Base-by-base conservation (phyloP, 2,329 filamentous ascomycete species). In the Acarospora socialis region DNA sequence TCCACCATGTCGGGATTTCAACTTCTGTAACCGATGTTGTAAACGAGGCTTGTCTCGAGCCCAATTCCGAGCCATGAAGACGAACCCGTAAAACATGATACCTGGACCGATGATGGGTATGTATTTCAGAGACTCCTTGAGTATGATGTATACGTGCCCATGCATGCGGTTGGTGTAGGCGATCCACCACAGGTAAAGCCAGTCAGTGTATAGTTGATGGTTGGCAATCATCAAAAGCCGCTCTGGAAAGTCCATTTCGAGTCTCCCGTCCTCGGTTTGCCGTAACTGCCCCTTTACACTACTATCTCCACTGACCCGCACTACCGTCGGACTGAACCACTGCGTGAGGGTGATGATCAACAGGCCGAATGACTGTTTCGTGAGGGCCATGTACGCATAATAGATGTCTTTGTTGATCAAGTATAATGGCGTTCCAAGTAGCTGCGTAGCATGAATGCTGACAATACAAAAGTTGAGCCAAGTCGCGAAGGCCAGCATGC, bases 21-120 rank as follows among this genome's bases (percentile, higher is more conserved):
- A 65, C 51, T 81, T 77, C 33, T 68, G 60, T 2, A 92, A 59
- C 6, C 81, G 75, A 46, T 82, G 69, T 28, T 78, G 75, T 49
- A 92, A 65, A n/a, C 77, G 71, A 2, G 73, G 71, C 45, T 77
- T 72, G 49, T 92, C 83, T 23, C 75, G 73, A 21, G 78, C 71
- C 81, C 86, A 87, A 49, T 90, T 90, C 34, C 83, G 70, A n/a
- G 81, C 80, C 61, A 92, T 73, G 58, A 92, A 92, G 49, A 92
- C 84, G 63, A 92, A 92, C 43, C 82, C 76, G 53, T 81, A 86
- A 50, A 90, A 82, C 57, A 80, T 75, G 66, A 84, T 86, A 10
- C 80, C 81, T 50, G 72, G 74, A 2, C 83, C 83, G 16, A 92
- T 66, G 32, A 92, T 57, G 1, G 83, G 83, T 10, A 92, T 74